Base-by-base conservation (phyloP, 2,329 filamentous ascomycete species). In the Colletotrichum sp. region DNA sequence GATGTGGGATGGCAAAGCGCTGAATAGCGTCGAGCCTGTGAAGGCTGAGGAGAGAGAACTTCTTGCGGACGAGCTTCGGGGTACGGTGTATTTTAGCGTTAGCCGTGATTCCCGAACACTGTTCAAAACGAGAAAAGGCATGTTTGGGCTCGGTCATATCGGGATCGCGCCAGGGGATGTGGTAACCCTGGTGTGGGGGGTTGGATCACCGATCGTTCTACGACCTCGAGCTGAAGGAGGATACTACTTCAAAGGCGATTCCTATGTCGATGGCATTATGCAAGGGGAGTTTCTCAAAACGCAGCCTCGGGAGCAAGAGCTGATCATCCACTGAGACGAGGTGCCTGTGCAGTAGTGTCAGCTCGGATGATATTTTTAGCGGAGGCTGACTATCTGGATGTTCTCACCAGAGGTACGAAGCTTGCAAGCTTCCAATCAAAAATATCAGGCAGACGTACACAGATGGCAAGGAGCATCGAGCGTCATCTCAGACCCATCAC, bases 31-130 rank as follows among this genome's bases (percentile, higher is more conserved):
- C 44, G 44, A 52, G 3, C n/a, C n/a, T 52, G 4, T 52, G 4
- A 52, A 21, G 10, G 8, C 6, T 52, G 44, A 21, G 10, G 4
- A 52, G 44, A 52, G 0, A 0, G n/a, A 8, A 21, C 10, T 0
- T 52, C 10, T 21, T 13, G n/a, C 6, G 3, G 1, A 4, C 0
- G 0, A 0, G 6, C 55, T 59, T 28, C 55, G 15, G 0, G 0
- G n/a, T n/a, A n/a, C n/a, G n/a, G n/a, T n/a, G n/a, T n/a, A n/a
- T n/a, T n/a, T n/a, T n/a, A n/a, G n/a, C n/a, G n/a, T n/a, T n/a
- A n/a, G n/a, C n/a, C n/a, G n/a, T n/a, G n/a, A n/a, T n/a, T n/a
- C n/a, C n/a, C n/a, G n/a, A 18, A 59, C 55, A 3, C 26, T 10
- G 4, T 59, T 28, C 15, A 59, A 59, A 8, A 28, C 55, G 55